Base-by-base conservation (phyloP, 2,329 filamentous ascomycete species). In the Penicillium sp. region DNA sequence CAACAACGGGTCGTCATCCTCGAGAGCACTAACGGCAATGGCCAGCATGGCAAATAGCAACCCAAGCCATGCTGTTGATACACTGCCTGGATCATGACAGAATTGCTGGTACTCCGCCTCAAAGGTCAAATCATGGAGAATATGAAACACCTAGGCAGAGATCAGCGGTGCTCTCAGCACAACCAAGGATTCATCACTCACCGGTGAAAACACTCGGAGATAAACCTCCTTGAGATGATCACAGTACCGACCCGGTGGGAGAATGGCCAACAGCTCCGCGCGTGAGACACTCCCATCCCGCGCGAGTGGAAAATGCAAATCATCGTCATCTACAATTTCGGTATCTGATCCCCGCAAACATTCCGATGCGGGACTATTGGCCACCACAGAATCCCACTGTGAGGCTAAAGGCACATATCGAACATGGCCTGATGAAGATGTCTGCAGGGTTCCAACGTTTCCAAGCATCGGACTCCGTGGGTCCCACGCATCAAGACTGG, bases 101-200 rank as follows among this genome's bases (percentile, higher is more conserved):
- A 68, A 68, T 12, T 55, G 51, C 26, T 58, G 54, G 41, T 67
- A 68, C 37, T 66, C 61, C 10, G 54, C 55, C 23, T 65, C 56
- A 25, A 67, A 68, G 3, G 62, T 65, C 30, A 63, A 52, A 38
- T 67, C 64, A 34, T 67, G 65, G 7, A 68, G 56, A 30, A 67
- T 59, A 46, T 67, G 64, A 32, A 67, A 67, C 9, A 68, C 48
- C 57, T 60, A 26, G 11, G 9, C 15, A 9, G 3, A 13, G 10
- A 15, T 42, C 23, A 39, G 37, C 51, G 48, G 39, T 22, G 15
- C 16, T 9, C 16, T 22, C 15, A 10, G 26, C 26, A 6, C 8
- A 11, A 4, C 13, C 22, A 6, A 12, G 1, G 10, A 14, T n/a
- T 8, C 6, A 27, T 37, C 13, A 41, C 61, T 16, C 54, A 66